Evolutionary conservation across 257 asterid species (phyloP).

Genomic region (Oldenlandia corymbosa): DNA sequence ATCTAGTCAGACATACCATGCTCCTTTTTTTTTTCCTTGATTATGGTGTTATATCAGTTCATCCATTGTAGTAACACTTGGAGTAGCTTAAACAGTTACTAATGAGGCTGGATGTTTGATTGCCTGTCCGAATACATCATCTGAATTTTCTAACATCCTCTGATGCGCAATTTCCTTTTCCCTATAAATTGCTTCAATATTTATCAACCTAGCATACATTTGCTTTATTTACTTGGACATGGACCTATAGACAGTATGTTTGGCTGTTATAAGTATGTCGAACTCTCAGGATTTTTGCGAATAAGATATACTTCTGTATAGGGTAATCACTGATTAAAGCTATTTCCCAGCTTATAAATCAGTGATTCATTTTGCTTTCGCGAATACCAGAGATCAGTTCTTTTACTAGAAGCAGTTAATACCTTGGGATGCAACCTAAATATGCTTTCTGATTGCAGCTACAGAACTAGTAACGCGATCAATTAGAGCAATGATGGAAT

Average conservation of each 20-base stretch:
- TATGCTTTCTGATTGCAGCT: constrained; percentile 38
- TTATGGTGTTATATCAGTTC: not conserved
- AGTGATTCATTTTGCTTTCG: not conserved
- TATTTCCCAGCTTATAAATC: not conserved
- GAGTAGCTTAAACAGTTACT: not conserved
- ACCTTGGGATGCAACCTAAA: not conserved
- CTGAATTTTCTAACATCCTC: not conserved
- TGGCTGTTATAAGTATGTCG: not conserved
- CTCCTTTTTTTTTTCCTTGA: not conserved
- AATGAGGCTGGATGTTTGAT: not conserved
- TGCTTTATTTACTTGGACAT: not conserved
- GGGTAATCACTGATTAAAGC: not conserved
- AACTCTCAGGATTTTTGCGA: not conserved
- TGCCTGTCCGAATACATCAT: not conserved
- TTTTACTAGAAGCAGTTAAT: not conserved
- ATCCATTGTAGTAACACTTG: not conserved
- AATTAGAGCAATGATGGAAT: constrained; percentile 77
- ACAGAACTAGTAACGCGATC: constrained; percentile 78
- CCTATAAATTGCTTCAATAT: not conserved
- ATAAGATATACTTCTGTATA: not conserved
- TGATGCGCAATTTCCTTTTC: not conserved
- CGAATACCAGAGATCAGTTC: not conserved
- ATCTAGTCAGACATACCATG: not conserved
- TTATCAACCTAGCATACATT: too few species aligned
- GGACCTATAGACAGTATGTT: not conserved